Percentiles rank a stretch among this genome's conserved stretches.
phyloP scores from a whole-genome alignment of 164 flowering plant species.

The Cinnamomum micranthum region DNA sequence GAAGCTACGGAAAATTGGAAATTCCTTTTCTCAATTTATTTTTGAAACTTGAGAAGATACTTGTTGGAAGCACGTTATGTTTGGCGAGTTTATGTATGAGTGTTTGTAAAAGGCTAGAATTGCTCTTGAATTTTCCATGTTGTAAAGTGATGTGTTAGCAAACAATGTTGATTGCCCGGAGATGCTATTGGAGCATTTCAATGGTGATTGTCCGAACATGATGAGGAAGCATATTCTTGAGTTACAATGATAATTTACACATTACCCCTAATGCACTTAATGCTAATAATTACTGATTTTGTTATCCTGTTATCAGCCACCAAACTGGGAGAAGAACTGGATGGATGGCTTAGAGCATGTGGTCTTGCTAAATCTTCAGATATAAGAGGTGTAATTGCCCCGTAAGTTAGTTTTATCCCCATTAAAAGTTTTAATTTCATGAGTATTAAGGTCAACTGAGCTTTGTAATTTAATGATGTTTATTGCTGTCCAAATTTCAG shows the following conservation, averaged over 20 bases:
- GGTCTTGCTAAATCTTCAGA: slow-evolving; percentile 71
- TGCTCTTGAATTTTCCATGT: neutral
- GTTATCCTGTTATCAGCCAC: slow-evolving; percentile 37
- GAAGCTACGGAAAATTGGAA: too few species aligned
- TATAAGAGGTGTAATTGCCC: slow-evolving; percentile 95
- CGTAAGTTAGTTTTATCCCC: slow-evolving; percentile 47
- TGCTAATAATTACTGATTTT: neutral
- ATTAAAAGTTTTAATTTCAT: neutral
- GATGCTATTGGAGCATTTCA: neutral
- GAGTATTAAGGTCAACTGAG: neutral
- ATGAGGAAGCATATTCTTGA: neutral
- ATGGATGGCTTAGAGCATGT: slow-evolving; percentile 71
- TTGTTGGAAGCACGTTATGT: too few species aligned
- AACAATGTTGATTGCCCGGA: neutral
- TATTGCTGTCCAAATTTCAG: slow-evolving; percentile 33
- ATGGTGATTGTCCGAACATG: neutral
- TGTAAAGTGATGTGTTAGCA: neutral
- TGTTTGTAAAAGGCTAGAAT: too few species aligned
- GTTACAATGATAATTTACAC: neutral
- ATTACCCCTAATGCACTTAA: neutral
- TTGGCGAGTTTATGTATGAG: too few species aligned
- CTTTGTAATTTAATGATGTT: slow-evolving; percentile 5
- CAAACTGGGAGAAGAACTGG: slow-evolving; percentile 72
- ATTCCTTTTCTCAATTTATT: too few species aligned
- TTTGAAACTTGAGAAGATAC: too few species aligned